Conservation (phyloP, 2,329 filamentous ascomycete species). For the Dactylellina sp. region DNA sequence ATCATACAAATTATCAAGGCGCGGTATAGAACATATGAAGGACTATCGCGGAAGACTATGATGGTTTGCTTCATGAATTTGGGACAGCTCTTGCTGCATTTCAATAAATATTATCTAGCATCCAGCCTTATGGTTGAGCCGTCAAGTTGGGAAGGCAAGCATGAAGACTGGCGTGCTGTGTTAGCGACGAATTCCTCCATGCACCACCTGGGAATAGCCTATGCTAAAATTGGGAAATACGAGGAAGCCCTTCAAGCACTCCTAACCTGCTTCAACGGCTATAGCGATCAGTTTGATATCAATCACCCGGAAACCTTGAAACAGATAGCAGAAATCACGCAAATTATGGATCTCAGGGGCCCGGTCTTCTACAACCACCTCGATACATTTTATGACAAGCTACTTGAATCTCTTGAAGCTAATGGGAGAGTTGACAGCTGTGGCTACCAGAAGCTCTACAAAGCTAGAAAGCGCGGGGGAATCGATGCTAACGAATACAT, state of each 20-base stretch:
- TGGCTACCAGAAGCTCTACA: not conserved
- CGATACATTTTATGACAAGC: slow-evolving; percentile 10
- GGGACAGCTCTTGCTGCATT: not conserved
- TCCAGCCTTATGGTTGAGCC: not conserved
- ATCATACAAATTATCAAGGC: slow-evolving; percentile 8
- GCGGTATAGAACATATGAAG: not conserved
- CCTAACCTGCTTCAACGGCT: slow-evolving; percentile 10
- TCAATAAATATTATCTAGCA: not conserved
- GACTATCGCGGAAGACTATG: not conserved
- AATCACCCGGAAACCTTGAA: slow-evolving; percentile 10
- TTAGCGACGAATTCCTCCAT: not conserved
- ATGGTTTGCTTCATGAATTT: not conserved
- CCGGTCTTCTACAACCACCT: slow-evolving; percentile 21
- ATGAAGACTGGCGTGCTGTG: too few species aligned
- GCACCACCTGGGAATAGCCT: not conserved
- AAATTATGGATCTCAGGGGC: slow-evolving; percentile 19
- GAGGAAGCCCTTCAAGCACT: slow-evolving; percentile 11
- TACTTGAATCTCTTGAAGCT: slow-evolving; percentile 16
- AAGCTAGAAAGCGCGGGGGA: slow-evolving; percentile 18
- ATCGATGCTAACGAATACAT: slow-evolving; percentile 14
- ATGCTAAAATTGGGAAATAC: slow-evolving; percentile 17
- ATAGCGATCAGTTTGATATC: not conserved
- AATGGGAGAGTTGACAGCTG: not conserved
- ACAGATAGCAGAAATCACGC: slow-evolving; percentile 15
- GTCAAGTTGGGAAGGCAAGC: slow-evolving; percentile 1